These are phyloP conservation scores for Wickerhamomyces sydowiorum DNA, from an alignment of 805 yeast species.

Conservation along the genomic window DNA sequence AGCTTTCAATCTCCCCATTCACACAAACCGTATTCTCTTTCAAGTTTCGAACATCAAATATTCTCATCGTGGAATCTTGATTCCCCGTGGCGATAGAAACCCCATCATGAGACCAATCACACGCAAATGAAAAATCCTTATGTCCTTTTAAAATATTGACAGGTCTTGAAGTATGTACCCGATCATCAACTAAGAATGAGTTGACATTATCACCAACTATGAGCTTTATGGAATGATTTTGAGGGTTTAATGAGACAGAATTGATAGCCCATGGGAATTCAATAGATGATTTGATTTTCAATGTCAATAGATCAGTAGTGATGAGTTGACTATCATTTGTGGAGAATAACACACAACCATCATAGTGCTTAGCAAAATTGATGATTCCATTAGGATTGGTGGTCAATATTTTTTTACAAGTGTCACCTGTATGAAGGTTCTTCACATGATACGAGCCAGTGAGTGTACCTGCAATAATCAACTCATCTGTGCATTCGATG, in stretches of 20 bases:
- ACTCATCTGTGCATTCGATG: slow-evolving; percentile 34
- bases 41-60: slow-evolving; percentile 43
- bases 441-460: slow-evolving; percentile 43
- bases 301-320: slow-evolving; percentile 30
- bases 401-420: slow-evolving; percentile 36
- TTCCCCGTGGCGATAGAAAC: slow-evolving; percentile 47
- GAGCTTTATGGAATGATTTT: slow-evolving; percentile 31
- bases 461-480: slow-evolving; percentile 47
- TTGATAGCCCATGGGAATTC: slow-evolving; percentile 44
- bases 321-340: slow-evolving; percentile 45
- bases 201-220: slow-evolving; percentile 46
- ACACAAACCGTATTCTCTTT: slow-evolving; percentile 23
- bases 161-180: slow-evolving; percentile 20
- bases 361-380: slow-evolving; percentile 38
- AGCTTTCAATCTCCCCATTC: slow-evolving; percentile 35
- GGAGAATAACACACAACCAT: slow-evolving; percentile 34
- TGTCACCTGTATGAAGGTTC: slow-evolving; percentile 23
- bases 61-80: slow-evolving; percentile 52
- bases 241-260: slow-evolving; percentile 38
- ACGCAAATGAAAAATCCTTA: slow-evolving; percentile 50
- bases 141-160: slow-evolving; percentile 35
- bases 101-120: slow-evolving; percentile 49
- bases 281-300: slow-evolving; percentile 9
- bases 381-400: slow-evolving; percentile 43
- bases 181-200: slow-evolving; percentile 38